Base-by-base conservation (phyloP, 495 filamentous ascomycete genomes). In the Penicillium longicatenatum region DNA sequence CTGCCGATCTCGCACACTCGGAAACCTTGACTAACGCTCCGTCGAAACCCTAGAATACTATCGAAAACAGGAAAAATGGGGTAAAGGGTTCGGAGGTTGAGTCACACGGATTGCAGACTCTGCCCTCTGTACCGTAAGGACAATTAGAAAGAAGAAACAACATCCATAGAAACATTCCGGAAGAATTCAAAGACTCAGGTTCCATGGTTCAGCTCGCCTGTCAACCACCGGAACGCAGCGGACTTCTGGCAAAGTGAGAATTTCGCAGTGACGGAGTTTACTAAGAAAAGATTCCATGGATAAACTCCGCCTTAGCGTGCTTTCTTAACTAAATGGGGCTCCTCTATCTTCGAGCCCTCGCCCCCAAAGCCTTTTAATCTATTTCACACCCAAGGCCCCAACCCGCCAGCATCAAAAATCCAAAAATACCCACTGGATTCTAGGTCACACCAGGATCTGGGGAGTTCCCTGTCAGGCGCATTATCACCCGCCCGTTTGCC, bases 401-500 rank as follows among this genome's bases (percentile, higher is more conserved):
- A n/a, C n/a, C n/a, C n/a, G n/a, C n/a, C n/a, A n/a, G n/a, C n/a
- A n/a, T n/a, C n/a, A n/a, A n/a, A n/a, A n/a, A n/a, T n/a, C 20
- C 46, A 16, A n/a, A 49, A 11, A 20, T 12, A 26, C n/a, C 5
- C 14, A 26, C n/a, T n/a, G n/a, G n/a, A 37, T 37, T 37, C 14
- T 37, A 12, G 33, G 37, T 39, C 37, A 39, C 37, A 39, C 37
- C 37, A 39, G 37, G 37, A 7, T 39, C 37, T 63, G 39, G 61
- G 63, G 63, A 68, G 63, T 52, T 52, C 63, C 63, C 54, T 67
- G 63, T 57, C 44, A 52, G 62, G 51, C 62, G 51, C 55, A 58
- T 59, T 47, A 61, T 58, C 55, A 58, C 53, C 51, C 48, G 66
- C 53, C 64, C 66, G 61, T 67, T 69, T 69, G 61, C 56, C 48